Evolutionary conservation across 1,139 yeast species (phyloP).

Genomic region (Yamadazyma taylorii): DNA sequence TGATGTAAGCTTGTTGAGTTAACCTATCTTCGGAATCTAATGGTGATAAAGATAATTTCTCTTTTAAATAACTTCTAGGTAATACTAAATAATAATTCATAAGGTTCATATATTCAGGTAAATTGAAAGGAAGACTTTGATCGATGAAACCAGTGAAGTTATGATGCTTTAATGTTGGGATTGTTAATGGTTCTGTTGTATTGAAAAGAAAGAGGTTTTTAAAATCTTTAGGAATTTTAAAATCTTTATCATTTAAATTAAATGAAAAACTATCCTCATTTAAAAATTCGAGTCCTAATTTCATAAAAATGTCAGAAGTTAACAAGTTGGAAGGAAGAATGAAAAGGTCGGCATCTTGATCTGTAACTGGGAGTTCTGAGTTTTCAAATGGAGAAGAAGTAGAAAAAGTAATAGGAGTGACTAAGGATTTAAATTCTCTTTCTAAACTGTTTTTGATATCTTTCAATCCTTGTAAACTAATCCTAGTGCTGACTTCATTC

Average conservation of each 20-base stretch:
- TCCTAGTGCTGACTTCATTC: slow-evolving; percentile 2
- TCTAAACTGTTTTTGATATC: slow-evolving; percentile 14
- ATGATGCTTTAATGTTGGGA: slow-evolving; percentile 12
- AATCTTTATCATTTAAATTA: slow-evolving; percentile 8
- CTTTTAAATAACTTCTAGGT: slow-evolving; percentile 21
- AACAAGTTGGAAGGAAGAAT: slow-evolving; percentile 27
- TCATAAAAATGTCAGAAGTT: slow-evolving; percentile 17
- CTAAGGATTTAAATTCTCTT: slow-evolving; percentile 15
- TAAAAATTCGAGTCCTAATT: slow-evolving; percentile 23
- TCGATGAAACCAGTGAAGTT: slow-evolving; percentile 22
- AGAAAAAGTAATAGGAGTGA: slow-evolving; percentile 6
- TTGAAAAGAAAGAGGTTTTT: slow-evolving; percentile 37
- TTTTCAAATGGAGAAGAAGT: neutral
- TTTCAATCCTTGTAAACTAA: slow-evolving; percentile 13
- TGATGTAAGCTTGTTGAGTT: neutral
- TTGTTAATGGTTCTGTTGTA: slow-evolving; percentile 19
- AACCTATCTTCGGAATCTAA: too few species aligned
- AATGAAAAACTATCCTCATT: slow-evolving; percentile 14
- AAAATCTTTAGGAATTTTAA: slow-evolving; percentile 26
- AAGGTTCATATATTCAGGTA: slow-evolving; percentile 31
- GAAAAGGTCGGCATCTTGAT: slow-evolving; percentile 14
- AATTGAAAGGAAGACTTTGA: slow-evolving; percentile 30
- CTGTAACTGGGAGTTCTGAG: neutral
- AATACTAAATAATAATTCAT: slow-evolving; percentile 33
- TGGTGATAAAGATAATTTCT: too few species aligned